Conservation (phyloP, 2,329 filamentous ascomycete species). For the Sporothrix variecibatus region DNA sequence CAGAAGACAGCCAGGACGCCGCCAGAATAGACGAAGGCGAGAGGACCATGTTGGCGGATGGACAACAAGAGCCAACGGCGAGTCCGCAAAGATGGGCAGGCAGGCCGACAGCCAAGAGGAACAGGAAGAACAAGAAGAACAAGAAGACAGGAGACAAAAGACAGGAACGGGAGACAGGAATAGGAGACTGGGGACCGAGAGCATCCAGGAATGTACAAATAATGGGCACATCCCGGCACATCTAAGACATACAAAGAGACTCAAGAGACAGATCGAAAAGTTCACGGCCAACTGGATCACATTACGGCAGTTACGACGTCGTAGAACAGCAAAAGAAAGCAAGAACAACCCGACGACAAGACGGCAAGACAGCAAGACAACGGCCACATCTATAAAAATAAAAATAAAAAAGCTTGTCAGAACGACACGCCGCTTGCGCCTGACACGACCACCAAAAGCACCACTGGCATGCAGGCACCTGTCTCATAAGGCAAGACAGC, state of each 20-base stretch:
- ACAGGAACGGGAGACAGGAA: too few relatives aligned
- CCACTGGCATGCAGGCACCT: not conserved
- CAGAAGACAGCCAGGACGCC: not conserved
- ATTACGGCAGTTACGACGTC: not conserved
- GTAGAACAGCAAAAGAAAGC: not conserved
- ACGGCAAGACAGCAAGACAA: not conserved
- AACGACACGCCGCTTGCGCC: not conserved
- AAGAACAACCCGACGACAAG: not conserved
- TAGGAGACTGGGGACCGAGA: not conserved
- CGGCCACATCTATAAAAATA: too few relatives aligned
- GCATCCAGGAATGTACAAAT: slow-evolving; percentile 24
- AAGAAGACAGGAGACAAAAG: not conserved
- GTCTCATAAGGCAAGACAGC: slow-evolving; percentile 23
- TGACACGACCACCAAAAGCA: not conserved
- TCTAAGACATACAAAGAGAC: slow-evolving; percentile 5
- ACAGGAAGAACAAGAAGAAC: not conserved
- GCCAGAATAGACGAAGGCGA: not conserved
- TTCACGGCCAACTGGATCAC: not conserved
- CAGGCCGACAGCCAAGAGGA: not conserved
- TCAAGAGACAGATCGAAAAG: not conserved
- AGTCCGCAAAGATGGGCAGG: not conserved
- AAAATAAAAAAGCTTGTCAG: not conserved
- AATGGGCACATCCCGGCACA: slow-evolving; percentile 19
- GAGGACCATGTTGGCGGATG: not conserved
- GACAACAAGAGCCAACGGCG: not conserved